These are phyloP conservation scores for Avena sativa DNA, from an alignment of 176 grass and related monocot genomes.

Conservation along the genomic window DNA sequence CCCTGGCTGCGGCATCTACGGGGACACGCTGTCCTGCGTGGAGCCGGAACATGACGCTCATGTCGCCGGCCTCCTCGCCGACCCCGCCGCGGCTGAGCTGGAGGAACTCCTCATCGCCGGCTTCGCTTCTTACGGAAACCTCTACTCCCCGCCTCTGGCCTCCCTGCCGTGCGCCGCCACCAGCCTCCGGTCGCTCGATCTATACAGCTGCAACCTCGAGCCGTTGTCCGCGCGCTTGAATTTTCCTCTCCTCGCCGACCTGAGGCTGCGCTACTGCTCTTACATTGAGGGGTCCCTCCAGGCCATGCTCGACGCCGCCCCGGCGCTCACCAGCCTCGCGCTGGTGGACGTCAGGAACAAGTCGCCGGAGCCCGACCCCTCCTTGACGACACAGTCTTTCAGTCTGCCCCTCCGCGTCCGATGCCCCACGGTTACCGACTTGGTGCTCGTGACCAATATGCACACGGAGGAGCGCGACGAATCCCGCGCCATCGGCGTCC, in stretches of 20 bases:
- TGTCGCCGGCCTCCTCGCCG: neutral
- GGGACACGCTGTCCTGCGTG: neutral
- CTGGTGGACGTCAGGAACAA: neutral
- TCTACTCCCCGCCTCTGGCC: neutral
- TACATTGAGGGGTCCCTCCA: neutral
- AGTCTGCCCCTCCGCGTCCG: neutral
- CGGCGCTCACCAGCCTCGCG: neutral
- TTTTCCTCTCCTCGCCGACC: neutral
- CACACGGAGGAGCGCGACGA: neutral
- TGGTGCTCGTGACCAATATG: neutral
- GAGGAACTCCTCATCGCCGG: neutral
- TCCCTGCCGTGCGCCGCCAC: slow-evolving; percentile 3
- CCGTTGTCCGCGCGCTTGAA: too few relatives aligned
- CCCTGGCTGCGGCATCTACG: neutral
- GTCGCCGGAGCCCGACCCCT: neutral
- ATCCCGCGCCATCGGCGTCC: neutral
- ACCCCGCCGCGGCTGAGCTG: neutral
- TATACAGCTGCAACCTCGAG: neutral
- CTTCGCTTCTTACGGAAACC: neutral
- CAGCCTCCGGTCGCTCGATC: neutral
- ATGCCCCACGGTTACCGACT: neutral
- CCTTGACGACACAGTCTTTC: neutral
- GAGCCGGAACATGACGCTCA: neutral
- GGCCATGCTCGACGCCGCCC: neutral
- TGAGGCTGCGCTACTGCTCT: neutral